Evolutionary conservation across 495 filamentous ascomycete species (phyloP).

Genomic region (Terfezia boudieri): DNA sequence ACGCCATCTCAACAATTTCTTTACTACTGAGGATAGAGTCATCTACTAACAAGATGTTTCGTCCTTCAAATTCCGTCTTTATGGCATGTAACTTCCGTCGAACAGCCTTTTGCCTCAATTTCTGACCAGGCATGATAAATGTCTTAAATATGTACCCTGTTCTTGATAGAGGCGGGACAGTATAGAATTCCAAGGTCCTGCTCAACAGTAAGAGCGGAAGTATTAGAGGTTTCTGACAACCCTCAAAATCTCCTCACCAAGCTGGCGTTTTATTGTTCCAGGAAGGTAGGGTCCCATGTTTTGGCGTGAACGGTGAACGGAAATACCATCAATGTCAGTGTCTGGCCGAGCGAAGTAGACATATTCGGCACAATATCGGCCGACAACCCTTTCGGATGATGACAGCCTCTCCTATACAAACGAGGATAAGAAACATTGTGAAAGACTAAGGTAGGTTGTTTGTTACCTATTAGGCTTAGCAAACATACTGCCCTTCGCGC

Average conservation of each 20-base stretch:
- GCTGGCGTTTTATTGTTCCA: slow-evolving; percentile 45
- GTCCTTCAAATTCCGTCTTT: slow-evolving; percentile 62
- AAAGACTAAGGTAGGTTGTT: background rate
- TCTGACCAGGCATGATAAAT: slow-evolving; percentile 85
- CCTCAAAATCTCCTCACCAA: slow-evolving; percentile 52
- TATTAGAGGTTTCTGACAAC: slow-evolving; percentile 76
- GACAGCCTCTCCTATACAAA: slow-evolving; percentile 47
- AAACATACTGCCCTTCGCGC: slow-evolving; percentile 40
- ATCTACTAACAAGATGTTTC: slow-evolving; percentile 70
- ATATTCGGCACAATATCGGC: slow-evolving; percentile 57
- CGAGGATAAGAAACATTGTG: background rate
- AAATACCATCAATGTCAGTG: slow-evolving; percentile 79
- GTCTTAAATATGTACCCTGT: slow-evolving; percentile 90
- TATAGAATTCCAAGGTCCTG: slow-evolving; percentile 58
- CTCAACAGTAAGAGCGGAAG: slow-evolving; percentile 62
- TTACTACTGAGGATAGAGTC: slow-evolving; percentile 77
- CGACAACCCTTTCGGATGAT: slow-evolving; percentile 68
- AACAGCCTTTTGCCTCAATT: slow-evolving; percentile 57
- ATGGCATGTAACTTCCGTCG: slow-evolving; percentile 65
- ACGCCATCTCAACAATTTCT: slow-evolving; percentile 87
- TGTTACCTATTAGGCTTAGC: slow-evolving; percentile 40
- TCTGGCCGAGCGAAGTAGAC: slow-evolving; percentile 75
- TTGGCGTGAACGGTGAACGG: slow-evolving; percentile 66
- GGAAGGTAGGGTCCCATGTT: slow-evolving; percentile 84
- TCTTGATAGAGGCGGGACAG: slow-evolving; percentile 76